Evolutionary conservation across 257 asterid genomes (phyloP).

Genomic region (Capsicum chinense): DNA sequence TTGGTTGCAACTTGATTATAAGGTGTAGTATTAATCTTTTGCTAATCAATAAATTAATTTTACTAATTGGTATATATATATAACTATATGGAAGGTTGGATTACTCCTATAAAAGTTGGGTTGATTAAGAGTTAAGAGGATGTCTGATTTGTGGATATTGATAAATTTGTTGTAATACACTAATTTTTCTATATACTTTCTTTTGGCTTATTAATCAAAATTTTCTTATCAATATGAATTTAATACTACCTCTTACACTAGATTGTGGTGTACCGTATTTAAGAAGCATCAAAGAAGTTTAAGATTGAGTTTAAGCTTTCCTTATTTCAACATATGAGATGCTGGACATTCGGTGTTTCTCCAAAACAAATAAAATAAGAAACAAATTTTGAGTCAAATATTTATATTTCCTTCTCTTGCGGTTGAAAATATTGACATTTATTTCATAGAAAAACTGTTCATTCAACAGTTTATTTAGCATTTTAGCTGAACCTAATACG

Average conservation of each 20-base stretch:
- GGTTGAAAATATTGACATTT: no score
- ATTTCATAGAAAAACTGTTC: no score
- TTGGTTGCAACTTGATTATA: no score
- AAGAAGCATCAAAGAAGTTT: constrained; percentile 94
- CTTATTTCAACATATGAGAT: neutral
- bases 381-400: no score
- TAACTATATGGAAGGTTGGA: neutral
- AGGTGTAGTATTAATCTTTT: neutral
- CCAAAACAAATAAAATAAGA: constrained; percentile 30
- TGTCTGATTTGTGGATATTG: neutral
- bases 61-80: neutral
- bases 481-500: no score
- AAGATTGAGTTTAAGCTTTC: constrained; percentile 58
- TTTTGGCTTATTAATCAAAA: neutral
- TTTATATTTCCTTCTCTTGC: no score
- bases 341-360: constrained; percentile 1
- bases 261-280: constrained; percentile 92
- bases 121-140: no score
- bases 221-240: constrained; percentile 35
- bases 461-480: no score
- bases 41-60: neutral
- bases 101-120: neutral
- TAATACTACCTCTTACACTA: constrained; percentile 94
- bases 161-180: neutral
- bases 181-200: neutral